Conservation (phyloP, 257 asterid species). For the Henckelia pumila region DNA sequence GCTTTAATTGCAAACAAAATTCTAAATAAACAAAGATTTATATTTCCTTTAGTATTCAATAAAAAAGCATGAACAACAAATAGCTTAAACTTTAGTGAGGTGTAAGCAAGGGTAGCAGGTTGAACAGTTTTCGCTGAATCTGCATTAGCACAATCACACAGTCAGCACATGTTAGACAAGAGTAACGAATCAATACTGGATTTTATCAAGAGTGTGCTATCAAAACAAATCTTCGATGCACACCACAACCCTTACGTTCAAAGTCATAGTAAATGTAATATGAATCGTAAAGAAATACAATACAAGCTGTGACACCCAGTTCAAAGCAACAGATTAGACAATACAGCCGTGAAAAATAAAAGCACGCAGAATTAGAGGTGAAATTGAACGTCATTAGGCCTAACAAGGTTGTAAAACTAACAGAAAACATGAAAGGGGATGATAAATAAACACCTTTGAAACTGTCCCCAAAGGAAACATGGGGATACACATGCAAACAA, state of each 20-base stretch:
- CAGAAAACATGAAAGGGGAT: conserved; percentile 11
- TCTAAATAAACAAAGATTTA: conserved; percentile 23
- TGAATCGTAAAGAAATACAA: conserved; percentile 10
- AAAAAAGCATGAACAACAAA: conserved; percentile 21
- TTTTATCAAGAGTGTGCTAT: neutral
- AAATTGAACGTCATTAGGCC: neutral
- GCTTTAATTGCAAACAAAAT: conserved; percentile 13
- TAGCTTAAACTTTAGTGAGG: conserved; percentile 13
- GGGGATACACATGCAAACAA: neutral
- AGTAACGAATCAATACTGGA: neutral
- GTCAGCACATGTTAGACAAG: conserved; percentile 20
- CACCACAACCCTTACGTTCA: neutral
- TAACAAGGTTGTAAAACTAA: conserved; percentile 5
- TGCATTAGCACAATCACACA: conserved; percentile 16
- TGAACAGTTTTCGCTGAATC: conserved; percentile 5
- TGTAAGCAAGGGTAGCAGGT: conserved; percentile 16
- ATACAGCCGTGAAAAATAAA: conserved; percentile 1
- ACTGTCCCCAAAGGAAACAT: conserved; percentile 7
- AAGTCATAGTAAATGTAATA: conserved; percentile 16
- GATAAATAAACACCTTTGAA: neutral
- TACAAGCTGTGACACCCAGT: conserved; percentile 18
- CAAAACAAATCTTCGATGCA: conserved; percentile 11
- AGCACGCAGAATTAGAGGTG: conserved; percentile 16
- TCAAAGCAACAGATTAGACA: neutral
- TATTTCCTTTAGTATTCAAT: conserved; percentile 20